A percentile compares a stretch with the other conserved stretches of the same genome.
Evolutionary conservation across 345 rosid genomes (phyloP).

Genomic region (Anastatica hierochuntica): DNA sequence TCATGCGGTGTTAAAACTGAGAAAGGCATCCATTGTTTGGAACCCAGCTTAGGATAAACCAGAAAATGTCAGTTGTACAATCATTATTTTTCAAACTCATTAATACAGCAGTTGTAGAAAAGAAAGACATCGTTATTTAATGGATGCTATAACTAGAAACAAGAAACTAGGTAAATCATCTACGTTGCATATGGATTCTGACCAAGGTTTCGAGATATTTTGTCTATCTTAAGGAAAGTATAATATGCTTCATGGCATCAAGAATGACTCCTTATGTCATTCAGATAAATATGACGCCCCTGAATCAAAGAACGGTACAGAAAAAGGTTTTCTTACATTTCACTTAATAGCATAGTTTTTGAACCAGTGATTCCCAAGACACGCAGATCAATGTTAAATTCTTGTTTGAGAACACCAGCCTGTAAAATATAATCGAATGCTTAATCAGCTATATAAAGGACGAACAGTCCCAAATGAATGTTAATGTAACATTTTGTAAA

Average conservation of each 20-base stretch:
- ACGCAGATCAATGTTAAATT: constrained; percentile 91
- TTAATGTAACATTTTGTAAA: not conserved
- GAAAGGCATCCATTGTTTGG: not conserved
- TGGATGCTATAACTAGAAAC: too few relatives aligned
- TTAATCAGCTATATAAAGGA: constrained; percentile 4
- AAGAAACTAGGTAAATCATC: constrained; percentile 1
- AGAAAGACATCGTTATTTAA: too few relatives aligned
- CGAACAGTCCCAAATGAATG: not conserved
- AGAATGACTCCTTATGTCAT: not conserved
- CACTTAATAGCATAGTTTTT: constrained; percentile 72
- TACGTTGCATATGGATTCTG: not conserved
- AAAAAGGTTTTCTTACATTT: constrained; percentile 46
- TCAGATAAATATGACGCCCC: not conserved
- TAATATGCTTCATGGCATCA: not conserved
- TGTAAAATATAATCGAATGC: constrained; percentile 27
- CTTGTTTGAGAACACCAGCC: constrained; percentile 92
- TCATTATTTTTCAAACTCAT: too few relatives aligned
- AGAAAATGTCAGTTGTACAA: too few relatives aligned
- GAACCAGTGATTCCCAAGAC: constrained; percentile 92
- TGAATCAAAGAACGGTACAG: constrained; percentile 8
- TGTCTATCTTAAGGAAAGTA: not conserved
- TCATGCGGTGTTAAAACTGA: constrained; percentile 4
- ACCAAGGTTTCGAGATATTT: not conserved
- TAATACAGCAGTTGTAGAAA: too few relatives aligned
- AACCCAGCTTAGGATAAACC: too few relatives aligned